A percentile compares a stretch with the other conserved stretches of the same genome.
These are phyloP conservation scores for Eleusine coracana DNA, from an alignment of 176 grass and related monocot genomes.

Conservation along the genomic window DNA sequence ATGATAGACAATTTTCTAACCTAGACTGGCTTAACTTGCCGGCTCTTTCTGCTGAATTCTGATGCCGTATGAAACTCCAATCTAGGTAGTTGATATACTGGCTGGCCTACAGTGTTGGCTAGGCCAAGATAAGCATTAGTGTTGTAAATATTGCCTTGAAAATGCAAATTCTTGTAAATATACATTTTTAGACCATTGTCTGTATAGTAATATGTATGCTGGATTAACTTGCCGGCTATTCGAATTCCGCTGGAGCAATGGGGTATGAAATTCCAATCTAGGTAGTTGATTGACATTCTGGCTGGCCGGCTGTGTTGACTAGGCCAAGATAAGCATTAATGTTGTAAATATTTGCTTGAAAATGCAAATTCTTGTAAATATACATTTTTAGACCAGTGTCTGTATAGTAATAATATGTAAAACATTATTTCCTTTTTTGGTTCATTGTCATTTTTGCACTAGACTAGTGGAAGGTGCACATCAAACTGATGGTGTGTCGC, in stretches of 20 bases:
- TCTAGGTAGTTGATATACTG: slow-evolving; percentile 3
- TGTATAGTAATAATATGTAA: no score
- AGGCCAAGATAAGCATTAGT: neutral
- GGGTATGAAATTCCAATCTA: neutral
- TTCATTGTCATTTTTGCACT: neutral
- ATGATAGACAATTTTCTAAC: slow-evolving; percentile 90
- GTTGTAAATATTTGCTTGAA: slow-evolving; percentile 9
- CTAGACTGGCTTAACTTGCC: slow-evolving; percentile 16
- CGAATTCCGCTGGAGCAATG: neutral
- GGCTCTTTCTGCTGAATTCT: neutral
- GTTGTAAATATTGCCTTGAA: slow-evolving; percentile 7
- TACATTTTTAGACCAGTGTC: neutral
- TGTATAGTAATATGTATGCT: no score
- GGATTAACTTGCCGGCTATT: no score
- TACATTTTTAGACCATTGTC: neutral
- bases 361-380: neutral
- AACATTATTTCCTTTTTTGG: neutral
- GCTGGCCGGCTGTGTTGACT: neutral
- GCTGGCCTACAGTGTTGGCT: neutral
- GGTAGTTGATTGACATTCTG: slow-evolving; percentile 9
- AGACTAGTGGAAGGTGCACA: neutral
- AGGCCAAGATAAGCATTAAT: neutral
- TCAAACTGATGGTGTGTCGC: neutral
- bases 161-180: neutral
- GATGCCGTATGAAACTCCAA: neutral